Evolutionary conservation across 2,329 filamentous ascomycete genomes (phyloP).

Genomic region (Exophiala dermatitidis): DNA sequence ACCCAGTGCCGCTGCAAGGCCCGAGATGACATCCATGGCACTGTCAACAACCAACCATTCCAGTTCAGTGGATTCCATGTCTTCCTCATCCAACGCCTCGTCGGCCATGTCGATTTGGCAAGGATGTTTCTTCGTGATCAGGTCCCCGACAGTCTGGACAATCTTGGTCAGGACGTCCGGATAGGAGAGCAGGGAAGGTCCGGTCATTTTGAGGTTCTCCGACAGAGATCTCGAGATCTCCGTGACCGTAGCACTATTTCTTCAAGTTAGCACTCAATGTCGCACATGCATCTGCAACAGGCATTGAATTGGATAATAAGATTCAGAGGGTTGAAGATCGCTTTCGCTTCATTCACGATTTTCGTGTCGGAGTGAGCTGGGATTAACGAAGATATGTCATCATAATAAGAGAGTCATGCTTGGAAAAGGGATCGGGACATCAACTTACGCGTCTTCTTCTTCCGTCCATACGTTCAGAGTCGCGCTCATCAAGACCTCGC

Average conservation of each 20-base stretch:
- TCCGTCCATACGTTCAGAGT: constrained; percentile 82
- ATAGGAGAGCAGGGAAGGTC: constrained; percentile 73
- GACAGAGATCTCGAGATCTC: constrained; percentile 93
- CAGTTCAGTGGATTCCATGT: constrained; percentile 81
- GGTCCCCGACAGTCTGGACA: constrained; percentile 64
- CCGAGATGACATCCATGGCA: constrained; percentile 81
- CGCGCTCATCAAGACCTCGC: constrained; percentile 73
- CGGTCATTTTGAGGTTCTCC: constrained; percentile 82
- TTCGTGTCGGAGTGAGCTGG: constrained; percentile 99
- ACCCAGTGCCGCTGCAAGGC: constrained; percentile 74
- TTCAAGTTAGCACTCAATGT: constrained; percentile 38
- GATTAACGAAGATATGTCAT: constrained; percentile 89
- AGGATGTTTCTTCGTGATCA: constrained; percentile 84
- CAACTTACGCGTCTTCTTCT: constrained; percentile 84
- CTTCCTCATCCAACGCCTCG: constrained; percentile 65
- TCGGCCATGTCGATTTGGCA: constrained; percentile 87
- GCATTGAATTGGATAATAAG: constrained; percentile 12
- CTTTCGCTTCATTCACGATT: constrained; percentile 81
- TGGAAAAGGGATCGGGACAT: constrained; percentile 18
- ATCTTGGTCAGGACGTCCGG: constrained; percentile 64
- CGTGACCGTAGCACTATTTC: constrained; percentile 69
- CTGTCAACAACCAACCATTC: constrained; percentile 97
- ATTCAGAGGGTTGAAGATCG: constrained; percentile 52
- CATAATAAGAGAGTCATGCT: constrained; percentile 45
- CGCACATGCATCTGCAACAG: constrained; percentile 18